phyloP scores from a whole-genome alignment of 495 filamentous ascomycete genomes.

The Penicillium coffeae region DNA sequence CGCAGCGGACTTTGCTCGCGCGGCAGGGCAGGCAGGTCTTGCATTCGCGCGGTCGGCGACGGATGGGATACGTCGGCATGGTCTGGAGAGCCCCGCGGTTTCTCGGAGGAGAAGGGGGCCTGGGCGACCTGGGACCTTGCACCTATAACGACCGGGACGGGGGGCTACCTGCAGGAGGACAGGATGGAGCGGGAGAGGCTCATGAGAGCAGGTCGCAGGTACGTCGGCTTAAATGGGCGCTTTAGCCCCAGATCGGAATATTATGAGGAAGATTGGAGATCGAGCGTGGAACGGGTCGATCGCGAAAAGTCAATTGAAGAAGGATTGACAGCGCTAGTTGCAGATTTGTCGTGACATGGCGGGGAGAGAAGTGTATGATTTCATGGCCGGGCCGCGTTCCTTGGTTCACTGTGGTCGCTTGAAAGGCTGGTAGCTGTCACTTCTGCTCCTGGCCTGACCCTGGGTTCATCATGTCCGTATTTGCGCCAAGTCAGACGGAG shows the following conservation, averaged over 20 bases:
- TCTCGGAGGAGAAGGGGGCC: conserved; percentile 2
- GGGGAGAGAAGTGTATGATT: conserved; percentile 17
- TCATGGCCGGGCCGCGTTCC: conserved; percentile 11
- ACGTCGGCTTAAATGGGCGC: conserved; percentile 2
- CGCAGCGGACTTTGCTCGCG: conserved; percentile 58
- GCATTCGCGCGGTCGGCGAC: conserved; percentile 45
- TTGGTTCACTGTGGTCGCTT: conserved; percentile 9
- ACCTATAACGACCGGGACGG: conserved; percentile 2
- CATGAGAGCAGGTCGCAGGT: neutral
- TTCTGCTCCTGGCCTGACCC: neutral
- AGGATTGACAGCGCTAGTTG: conserved; percentile 1
- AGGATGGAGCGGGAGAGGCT: conserved; percentile 18
- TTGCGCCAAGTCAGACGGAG: too few species aligned
- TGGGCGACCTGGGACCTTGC: too few species aligned
- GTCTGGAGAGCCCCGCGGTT: conserved; percentile 15
- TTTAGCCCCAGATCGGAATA: neutral
- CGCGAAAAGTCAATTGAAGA: neutral
- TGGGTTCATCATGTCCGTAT: neutral
- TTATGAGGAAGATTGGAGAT: conserved; percentile 1
- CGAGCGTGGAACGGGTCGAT: conserved; percentile 1
- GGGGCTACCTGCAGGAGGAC: conserved; percentile 13
- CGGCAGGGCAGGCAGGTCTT: conserved; percentile 49
- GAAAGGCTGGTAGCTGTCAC: neutral
- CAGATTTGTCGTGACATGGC: neutral
- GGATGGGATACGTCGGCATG: conserved; percentile 41